These are phyloP conservation scores for Microsporum canis DNA, from an alignment of 2,329 filamentous ascomycete species.

Conservation along the genomic window DNA sequence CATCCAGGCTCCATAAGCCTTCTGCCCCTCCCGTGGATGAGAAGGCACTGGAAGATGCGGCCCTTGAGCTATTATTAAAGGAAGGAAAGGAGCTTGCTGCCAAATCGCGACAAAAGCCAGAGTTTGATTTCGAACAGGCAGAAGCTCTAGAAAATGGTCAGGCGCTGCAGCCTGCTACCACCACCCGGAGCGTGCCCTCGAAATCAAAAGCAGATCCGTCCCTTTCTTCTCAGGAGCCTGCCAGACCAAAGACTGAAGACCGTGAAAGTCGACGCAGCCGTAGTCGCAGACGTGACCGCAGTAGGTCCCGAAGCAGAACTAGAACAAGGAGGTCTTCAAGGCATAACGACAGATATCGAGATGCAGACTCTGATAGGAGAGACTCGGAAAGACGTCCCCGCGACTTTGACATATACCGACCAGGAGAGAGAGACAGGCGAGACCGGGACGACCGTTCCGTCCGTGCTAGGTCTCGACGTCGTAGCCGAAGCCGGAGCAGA, in stretches of 20 bases:
- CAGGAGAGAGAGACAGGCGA: conserved; percentile 12
- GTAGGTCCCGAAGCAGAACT: conserved; percentile 20
- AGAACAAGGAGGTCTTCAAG: conserved; percentile 17
- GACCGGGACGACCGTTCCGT: conserved; percentile 24
- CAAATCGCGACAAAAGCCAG: conserved; percentile 40
- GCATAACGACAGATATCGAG: conserved; percentile 12
- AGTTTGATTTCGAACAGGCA: conserved; percentile 41
- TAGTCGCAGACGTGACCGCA: conserved; percentile 17
- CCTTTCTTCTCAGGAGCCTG: not conserved
- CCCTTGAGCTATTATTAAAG: conserved; percentile 42
- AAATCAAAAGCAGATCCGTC: conserved; percentile 7
- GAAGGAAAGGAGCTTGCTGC: conserved; percentile 46
- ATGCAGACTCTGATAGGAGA: conserved; percentile 9
- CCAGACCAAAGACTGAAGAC: conserved; percentile 2
- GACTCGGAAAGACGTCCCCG: conserved; percentile 7
- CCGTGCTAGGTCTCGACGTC: conserved; percentile 25
- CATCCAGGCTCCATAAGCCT: not conserved
- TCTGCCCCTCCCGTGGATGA: conserved; percentile 34
- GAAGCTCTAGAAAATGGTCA: conserved; percentile 27
- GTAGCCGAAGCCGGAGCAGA: conserved; percentile 22
- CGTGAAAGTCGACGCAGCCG: conserved; percentile 6
- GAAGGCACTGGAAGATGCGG: conserved; percentile 45
- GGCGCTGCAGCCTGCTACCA: not conserved
- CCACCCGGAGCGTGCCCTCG: not conserved
- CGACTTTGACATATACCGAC: conserved; percentile 16